These are phyloP conservation scores for Pleurostoma richardsiae DNA, from an alignment of 2,329 filamentous ascomycete species.

Conservation along the genomic window DNA sequence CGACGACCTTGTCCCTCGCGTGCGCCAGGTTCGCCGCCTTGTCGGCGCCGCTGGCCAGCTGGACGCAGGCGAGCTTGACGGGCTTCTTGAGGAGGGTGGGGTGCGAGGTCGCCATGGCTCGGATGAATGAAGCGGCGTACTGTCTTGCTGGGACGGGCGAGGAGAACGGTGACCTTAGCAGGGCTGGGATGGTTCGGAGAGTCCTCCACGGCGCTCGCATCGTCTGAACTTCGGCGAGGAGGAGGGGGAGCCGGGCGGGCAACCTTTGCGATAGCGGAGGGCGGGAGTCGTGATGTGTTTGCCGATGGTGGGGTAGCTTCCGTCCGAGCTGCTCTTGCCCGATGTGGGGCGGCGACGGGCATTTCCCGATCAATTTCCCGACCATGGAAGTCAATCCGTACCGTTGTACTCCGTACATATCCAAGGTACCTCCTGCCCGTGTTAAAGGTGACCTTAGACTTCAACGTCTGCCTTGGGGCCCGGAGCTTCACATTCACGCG, in stretches of 20 bases:
- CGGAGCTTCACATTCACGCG: too few species aligned
- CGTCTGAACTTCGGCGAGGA: background rate
- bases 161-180: background rate
- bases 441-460: too few species aligned
- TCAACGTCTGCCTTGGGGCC: too few species aligned
- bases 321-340: too few species aligned
- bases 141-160: background rate
- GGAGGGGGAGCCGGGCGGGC: too few species aligned
- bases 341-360: too few species aligned
- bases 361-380: too few species aligned
- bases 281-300: too few species aligned
- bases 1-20: constrained; percentile 76
- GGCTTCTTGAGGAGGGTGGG: constrained; percentile 62
- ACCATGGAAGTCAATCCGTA: too few species aligned
- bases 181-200: constrained; percentile 2
- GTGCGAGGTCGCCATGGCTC: constrained; percentile 24
- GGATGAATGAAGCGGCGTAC: constrained; percentile 15
- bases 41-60: constrained; percentile 75
- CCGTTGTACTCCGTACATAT: background rate
- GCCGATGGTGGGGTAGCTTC: too few species aligned
- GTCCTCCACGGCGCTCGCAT: constrained; percentile 8
- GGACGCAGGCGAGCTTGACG: constrained; percentile 75
- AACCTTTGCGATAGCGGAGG: too few species aligned
- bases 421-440: too few species aligned
- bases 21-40: constrained; percentile 79